Percentiles rank a stretch among this genome's conserved stretches.
Conservation (phyloP, 257 asterid genomes). For the Solanum raphanifolium region DNA sequence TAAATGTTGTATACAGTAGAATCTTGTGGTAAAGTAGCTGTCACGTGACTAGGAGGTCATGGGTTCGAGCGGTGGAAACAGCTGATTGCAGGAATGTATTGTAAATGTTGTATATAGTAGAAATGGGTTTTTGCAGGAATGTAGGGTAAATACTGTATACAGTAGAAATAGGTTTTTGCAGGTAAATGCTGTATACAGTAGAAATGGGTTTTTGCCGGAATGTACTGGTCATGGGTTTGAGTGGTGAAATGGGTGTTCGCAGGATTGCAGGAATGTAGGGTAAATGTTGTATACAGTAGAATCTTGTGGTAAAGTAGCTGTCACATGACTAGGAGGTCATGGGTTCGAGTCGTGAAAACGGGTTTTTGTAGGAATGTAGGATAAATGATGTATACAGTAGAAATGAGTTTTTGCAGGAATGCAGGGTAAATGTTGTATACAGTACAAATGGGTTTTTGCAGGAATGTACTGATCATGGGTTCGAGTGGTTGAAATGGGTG, state of each 20-base stretch:
- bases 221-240: not conserved
- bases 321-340: not conserved
- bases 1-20: not conserved
- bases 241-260: not conserved
- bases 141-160: not conserved
- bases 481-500: not conserved
- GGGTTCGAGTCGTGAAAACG: not conserved
- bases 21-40: too few species aligned
- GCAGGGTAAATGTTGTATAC: not conserved
- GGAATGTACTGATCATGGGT: not conserved
- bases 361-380: not conserved
- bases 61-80: not conserved
- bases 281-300: not conserved
- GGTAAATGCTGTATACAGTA: not conserved
- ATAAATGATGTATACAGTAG: not conserved
- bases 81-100: not conserved
- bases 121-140: not conserved
- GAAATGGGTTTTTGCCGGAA: not conserved
- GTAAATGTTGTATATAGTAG: not conserved
- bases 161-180: not conserved
- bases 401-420: too few species aligned
- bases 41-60: not conserved
- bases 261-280: not conserved
- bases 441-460: not conserved
- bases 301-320: not conserved